phyloP scores from a whole-genome alignment of 805 yeast genomes.

The Ogataea philodendri region DNA sequence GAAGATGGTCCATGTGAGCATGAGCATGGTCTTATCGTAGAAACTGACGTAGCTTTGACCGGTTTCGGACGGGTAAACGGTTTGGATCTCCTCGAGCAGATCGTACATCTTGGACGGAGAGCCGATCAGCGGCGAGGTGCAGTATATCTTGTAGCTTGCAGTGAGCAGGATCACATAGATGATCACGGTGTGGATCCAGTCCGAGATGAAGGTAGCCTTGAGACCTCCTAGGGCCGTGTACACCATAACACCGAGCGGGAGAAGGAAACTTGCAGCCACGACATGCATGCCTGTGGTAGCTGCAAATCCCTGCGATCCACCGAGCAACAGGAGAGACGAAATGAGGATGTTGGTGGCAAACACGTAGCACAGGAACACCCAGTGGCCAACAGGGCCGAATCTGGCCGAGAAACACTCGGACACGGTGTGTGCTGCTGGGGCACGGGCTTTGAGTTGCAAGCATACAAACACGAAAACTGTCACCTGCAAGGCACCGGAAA shows the following conservation, averaged over 20 bases:
- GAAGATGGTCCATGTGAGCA: conserved; percentile 37
- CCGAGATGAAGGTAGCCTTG: conserved; percentile 36
- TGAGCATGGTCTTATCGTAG: conserved; percentile 36
- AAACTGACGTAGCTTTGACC: conserved; percentile 40
- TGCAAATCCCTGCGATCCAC: conserved; percentile 17
- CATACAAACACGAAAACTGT: conserved; percentile 31
- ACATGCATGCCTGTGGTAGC: conserved; percentile 15
- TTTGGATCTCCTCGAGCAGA: conserved; percentile 21
- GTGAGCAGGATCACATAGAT: conserved; percentile 32
- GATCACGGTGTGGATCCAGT: conserved; percentile 36
- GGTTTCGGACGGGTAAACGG: conserved; percentile 26
- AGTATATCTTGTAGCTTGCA: conserved; percentile 14
- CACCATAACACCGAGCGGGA: conserved; percentile 35
- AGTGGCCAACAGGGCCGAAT: conserved; percentile 28
- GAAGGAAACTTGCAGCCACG: conserved; percentile 29
- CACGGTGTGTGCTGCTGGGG: conserved; percentile 30
- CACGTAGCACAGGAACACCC: conserved; percentile 11
- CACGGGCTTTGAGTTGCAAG: conserved; percentile 29
- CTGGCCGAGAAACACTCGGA: conserved; percentile 32
- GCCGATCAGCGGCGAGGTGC: conserved; percentile 31
- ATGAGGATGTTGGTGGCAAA: conserved; percentile 27
- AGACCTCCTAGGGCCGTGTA: conserved; percentile 38
- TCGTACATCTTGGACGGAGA: conserved; percentile 27
- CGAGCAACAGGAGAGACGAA: conserved; percentile 30
- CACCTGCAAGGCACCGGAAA: conserved; percentile 30